Evolutionary conservation across 1,284 basidiomycete genomes (phyloP).

Genomic region (Farysia itapuensis): DNA sequence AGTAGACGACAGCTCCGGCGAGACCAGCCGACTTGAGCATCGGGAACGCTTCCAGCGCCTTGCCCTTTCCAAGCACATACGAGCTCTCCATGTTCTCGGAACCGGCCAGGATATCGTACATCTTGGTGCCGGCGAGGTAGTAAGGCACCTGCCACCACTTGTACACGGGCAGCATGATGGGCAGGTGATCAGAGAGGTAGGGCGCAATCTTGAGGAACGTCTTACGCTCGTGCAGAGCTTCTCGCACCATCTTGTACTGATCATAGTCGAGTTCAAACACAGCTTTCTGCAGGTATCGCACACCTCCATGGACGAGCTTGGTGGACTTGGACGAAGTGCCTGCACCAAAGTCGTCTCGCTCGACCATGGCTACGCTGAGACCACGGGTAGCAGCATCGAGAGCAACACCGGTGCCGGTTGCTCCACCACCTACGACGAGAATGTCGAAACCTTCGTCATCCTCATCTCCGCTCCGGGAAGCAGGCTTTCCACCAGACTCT

Average conservation of each 20-base stretch:
- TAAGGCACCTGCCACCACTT: constrained; percentile 93
- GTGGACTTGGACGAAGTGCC: constrained; percentile 94
- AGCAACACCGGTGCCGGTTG: constrained; percentile 90
- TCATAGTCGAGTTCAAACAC: constrained; percentile 89
- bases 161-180: constrained; percentile 91
- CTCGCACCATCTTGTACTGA: constrained; percentile 85
- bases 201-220: constrained; percentile 96
- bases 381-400: constrained; percentile 91
- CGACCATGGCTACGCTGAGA: constrained; percentile 87
- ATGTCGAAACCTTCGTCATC: constrained; percentile 65
- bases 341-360: constrained; percentile 86
- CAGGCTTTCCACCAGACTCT: constrained; percentile 18
- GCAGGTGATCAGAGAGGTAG: constrained; percentile 86
- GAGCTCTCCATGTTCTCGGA: constrained; percentile 95
- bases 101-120: constrained; percentile 93
- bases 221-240: constrained; percentile 87
- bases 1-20: constrained; percentile 93
- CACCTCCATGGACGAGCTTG: constrained; percentile 96
- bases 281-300: constrained; percentile 94
- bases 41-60: constrained; percentile 90
- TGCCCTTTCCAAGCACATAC: constrained; percentile 85
- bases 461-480: constrained; percentile 25
- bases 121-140: constrained; percentile 91
- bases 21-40: constrained; percentile 93
- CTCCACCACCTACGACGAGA: constrained; percentile 84